Base-by-base conservation (phyloP, 2,329 filamentous ascomycete genomes). In the Aschersonia sp. region DNA sequence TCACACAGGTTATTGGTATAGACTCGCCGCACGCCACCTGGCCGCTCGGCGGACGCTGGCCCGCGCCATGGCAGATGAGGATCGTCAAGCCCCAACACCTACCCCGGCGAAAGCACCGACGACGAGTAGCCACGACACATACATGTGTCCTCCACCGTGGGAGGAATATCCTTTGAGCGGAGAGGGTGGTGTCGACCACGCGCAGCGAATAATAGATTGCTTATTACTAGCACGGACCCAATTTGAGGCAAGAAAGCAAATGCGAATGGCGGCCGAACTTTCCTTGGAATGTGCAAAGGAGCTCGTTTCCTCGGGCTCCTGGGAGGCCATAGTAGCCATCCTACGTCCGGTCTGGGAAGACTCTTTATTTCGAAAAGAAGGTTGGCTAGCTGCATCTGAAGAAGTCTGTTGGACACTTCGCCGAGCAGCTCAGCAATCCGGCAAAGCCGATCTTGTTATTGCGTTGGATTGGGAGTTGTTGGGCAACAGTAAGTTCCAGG, bases 1-100 rank as follows among this genome's bases (percentile, higher is more conserved):
- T 52, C 80, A 84, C 56, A 69, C 74, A 1, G 80, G 80, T 5
- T 84, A 83, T 56, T 84, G 81, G 78, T 79, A 79, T 54, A 73
- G 76, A 11, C 61, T 73, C 43, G 79, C 79, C 1, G 75, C 77
- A 5, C 70, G 70, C n/a, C 76, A 82, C 53, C 63, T 75, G 1
- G 65, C 68, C 4, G 65, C 70, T 12, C 72, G 80, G 7, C 70
- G 76, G 41, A 65, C 60, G 29, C 59, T 80, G 42, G 79, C 79
- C 2, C 66, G 65, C 30, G 64, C 66, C 22, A 80, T 83, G 50
- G 72, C 79, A 0, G 73, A 80, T 31, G 77, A 80, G 49, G 78
- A 66, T 51, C 67, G 79, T 39, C 67, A 66, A 46, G 64, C 69
- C 2, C 76, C 76, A 5, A 69, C 72, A 37, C 55, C 61, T 4